Evolutionary conservation across 1,139 yeast genomes (phyloP).

Genomic region (Arxiozyma telluris): DNA sequence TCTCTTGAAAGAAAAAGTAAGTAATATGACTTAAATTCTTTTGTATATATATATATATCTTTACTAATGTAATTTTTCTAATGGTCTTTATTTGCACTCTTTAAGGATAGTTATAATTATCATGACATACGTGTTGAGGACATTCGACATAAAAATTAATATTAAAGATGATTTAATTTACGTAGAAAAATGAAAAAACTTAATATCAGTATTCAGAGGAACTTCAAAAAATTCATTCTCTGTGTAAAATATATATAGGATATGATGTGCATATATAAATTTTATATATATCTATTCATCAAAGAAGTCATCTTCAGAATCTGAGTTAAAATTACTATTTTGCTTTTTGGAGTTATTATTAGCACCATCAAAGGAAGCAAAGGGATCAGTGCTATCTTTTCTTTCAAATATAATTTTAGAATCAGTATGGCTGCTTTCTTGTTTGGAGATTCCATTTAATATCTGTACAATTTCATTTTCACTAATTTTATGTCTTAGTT

Average conservation of each 20-base stretch:
- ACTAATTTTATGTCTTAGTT: slow-evolving; percentile 56
- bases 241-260: neutral
- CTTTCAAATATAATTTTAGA: slow-evolving; percentile 54
- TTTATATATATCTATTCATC: slow-evolving; percentile 16
- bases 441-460: slow-evolving; percentile 74
- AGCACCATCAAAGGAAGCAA: slow-evolving; percentile 12
- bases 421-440: slow-evolving; percentile 51
- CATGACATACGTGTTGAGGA: neutral
- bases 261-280: neutral
- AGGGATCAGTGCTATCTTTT: slow-evolving; percentile 30
- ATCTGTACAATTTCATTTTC: slow-evolving; percentile 79
- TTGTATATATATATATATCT: neutral
- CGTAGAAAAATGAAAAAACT: too few relatives aligned
- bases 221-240: neutral
- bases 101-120: too few relatives aligned
- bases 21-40: neutral
- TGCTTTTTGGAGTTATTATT: slow-evolving; percentile 11
- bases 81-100: neutral
- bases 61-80: too few relatives aligned
- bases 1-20: too few relatives aligned
- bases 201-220: too few relatives aligned
- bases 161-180: neutral
- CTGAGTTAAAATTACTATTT: slow-evolving; percentile 23
- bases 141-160: too few relatives aligned
- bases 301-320: slow-evolving; percentile 36